phyloP scores from a whole-genome alignment of 345 rosid species.

The Combretum micranthum region DNA sequence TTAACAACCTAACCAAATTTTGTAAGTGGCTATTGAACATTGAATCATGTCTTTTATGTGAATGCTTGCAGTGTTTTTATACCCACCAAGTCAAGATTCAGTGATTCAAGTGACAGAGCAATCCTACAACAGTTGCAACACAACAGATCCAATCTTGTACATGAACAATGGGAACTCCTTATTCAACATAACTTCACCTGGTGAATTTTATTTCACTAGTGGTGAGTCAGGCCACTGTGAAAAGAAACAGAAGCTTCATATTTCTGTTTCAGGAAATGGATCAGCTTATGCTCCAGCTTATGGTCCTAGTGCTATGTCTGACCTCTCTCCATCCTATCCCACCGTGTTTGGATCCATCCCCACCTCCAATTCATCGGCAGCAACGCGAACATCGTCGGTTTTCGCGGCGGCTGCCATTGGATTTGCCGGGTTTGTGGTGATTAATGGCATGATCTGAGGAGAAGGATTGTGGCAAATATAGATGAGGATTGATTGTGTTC shows the following conservation, averaged over 20 bases:
- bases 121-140: conserved; percentile 63
- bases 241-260: conserved; percentile 75
- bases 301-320: conserved; percentile 31
- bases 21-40: background rate
- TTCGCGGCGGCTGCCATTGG: conserved; percentile 26
- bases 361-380: background rate
- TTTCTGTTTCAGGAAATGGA: conserved; percentile 50
- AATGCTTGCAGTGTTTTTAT: conserved; percentile 81
- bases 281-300: conserved; percentile 40
- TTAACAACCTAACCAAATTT: no score
- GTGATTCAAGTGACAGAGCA: conserved; percentile 64
- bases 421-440: conserved; percentile 26
- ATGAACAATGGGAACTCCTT: conserved; percentile 94
- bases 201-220: conserved; percentile 75
- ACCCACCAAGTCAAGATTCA: conserved; percentile 98
- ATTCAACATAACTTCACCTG: conserved; percentile 67
- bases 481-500: no score
- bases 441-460: conserved; percentile 32
- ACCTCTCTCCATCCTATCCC: conserved; percentile 6
- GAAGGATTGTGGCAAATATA: no score
- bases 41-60: no score
- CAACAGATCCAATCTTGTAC: conserved; percentile 68
- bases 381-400: conserved; percentile 2
- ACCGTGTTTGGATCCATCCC: conserved; percentile 10
- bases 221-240: conserved; percentile 67